phyloP scores from a whole-genome alignment of 2,329 filamentous ascomycete genomes.

The Arthrinium puccinioides region DNA sequence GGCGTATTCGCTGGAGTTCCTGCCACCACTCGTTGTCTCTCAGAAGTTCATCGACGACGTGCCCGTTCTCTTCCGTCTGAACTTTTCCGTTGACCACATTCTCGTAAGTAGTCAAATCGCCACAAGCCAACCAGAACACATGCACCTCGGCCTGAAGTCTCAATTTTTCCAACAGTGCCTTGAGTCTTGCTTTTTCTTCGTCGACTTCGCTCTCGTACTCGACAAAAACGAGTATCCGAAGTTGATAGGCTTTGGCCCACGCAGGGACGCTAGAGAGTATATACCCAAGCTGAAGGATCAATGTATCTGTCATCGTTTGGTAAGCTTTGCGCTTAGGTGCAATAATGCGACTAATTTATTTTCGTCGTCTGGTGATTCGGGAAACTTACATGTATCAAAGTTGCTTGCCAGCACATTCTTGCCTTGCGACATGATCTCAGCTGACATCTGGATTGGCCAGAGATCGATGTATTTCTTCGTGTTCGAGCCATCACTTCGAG shows the following conservation, averaged over 20 bases:
- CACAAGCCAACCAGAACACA: constrained; percentile 76
- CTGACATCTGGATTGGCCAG: constrained; percentile 93
- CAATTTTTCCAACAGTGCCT: constrained; percentile 69
- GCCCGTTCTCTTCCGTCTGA: constrained; percentile 46
- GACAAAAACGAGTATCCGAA: constrained; percentile 80
- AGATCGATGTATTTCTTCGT: constrained; percentile 76
- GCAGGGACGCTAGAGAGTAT: constrained; percentile 75
- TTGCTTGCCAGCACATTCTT: constrained; percentile 74
- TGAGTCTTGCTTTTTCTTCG: constrained; percentile 67
- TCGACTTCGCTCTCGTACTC: constrained; percentile 81
- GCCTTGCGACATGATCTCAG: constrained; percentile 63
- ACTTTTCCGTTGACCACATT: constrained; percentile 67
- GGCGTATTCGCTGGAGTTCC: constrained; percentile 54
- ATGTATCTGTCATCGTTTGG: constrained; percentile 52
- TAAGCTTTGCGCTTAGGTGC: neutral
- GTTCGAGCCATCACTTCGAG: constrained; percentile 48
- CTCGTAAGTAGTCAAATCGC: constrained; percentile 65
- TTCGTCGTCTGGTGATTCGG: neutral
- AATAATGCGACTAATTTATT: neutral
- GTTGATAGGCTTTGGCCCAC: constrained; percentile 66
- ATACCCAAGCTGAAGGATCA: constrained; percentile 82
- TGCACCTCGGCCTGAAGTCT: constrained; percentile 73
- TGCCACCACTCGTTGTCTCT: constrained; percentile 78
- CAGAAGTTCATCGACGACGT: constrained; percentile 58
- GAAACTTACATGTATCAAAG: constrained; percentile 80